These are phyloP conservation scores for Linum usitatissimum DNA, from an alignment of 345 rosid genomes.

Conservation along the genomic window DNA sequence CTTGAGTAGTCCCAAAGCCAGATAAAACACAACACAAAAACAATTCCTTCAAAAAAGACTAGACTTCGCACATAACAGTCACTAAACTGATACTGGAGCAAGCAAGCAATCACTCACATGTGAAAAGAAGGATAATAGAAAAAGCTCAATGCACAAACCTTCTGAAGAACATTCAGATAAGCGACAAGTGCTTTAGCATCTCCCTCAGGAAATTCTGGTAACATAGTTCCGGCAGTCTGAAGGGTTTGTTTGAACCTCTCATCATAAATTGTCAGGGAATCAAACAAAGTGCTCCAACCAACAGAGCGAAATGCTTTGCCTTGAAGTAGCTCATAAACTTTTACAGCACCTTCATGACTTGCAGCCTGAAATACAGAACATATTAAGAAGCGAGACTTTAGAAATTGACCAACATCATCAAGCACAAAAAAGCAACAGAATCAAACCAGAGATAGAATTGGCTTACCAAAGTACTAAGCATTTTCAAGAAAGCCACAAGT, in stretches of 20 bases:
- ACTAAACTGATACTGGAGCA: background rate
- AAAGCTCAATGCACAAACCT: slow-evolving; percentile 28
- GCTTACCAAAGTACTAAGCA: slow-evolving; percentile 90
- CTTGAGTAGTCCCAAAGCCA: background rate
- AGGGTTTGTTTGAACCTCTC: slow-evolving; percentile 86
- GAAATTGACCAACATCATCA: slow-evolving; percentile 6
- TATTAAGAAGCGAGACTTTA: slow-evolving; percentile 12
- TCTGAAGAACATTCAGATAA: slow-evolving; percentile 83
- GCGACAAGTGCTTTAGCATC: slow-evolving; percentile 97
- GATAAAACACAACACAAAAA: background rate
- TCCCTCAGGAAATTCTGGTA: slow-evolving; percentile 88
- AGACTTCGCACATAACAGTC: background rate
- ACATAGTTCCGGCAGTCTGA: slow-evolving; percentile 74
- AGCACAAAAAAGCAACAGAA: background rate
- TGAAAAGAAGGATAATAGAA: background rate
- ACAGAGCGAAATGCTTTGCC: slow-evolving; percentile 79
- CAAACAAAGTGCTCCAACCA: slow-evolving; percentile 92
- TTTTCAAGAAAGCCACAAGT: slow-evolving; percentile 86
- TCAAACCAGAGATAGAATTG: background rate
- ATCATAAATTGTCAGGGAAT: slow-evolving; percentile 71
- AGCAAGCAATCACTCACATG: background rate
- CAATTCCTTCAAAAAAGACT: background rate
- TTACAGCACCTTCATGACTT: slow-evolving; percentile 85
- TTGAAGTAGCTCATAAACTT: slow-evolving; percentile 78
- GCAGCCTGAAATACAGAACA: slow-evolving; percentile 54